Percentiles rank a stretch among this genome's conserved stretches.
Evolutionary conservation across 2,329 filamentous ascomycete species (phyloP).

Genomic region (Fusarium sp.): DNA sequence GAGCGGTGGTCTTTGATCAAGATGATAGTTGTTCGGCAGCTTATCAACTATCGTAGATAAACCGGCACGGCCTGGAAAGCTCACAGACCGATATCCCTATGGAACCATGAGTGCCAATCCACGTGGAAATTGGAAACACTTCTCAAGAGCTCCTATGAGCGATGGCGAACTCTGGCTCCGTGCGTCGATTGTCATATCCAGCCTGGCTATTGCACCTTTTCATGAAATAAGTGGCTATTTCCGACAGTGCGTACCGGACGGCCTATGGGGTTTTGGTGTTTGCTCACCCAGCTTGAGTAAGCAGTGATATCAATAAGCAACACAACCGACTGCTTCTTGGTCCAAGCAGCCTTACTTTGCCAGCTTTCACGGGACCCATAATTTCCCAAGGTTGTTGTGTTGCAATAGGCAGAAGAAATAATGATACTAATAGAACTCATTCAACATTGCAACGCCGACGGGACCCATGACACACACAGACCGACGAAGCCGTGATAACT

Average conservation of each 20-base stretch:
- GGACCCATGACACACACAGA: constrained; percentile 7
- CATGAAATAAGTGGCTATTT: not conserved
- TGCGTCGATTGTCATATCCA: constrained; percentile 17
- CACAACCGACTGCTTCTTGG: not conserved
- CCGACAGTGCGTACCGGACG: not conserved
- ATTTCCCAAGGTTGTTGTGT: not conserved
- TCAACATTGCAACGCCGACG: constrained; percentile 14
- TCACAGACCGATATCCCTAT: constrained; percentile 24
- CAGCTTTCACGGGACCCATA: constrained; percentile 7
- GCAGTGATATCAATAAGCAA: not conserved
- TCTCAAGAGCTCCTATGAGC: constrained; percentile 18
- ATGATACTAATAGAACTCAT: constrained; percentile 10
- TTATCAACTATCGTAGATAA: constrained; percentile 24
- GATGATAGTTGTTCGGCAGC: constrained; percentile 8
- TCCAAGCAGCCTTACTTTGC: constrained; percentile 17
- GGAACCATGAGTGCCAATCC: constrained; percentile 17
- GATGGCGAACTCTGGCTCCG: constrained; percentile 4
- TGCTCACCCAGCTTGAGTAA: not conserved
- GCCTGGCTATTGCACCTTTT: not conserved
- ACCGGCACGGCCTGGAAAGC: constrained; percentile 22
- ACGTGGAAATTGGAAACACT: constrained; percentile 19
- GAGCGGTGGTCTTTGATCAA: not conserved
- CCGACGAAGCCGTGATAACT: constrained; percentile 26
- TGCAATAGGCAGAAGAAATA: constrained; percentile 8
- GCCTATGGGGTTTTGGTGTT: not conserved